A percentile compares a stretch with the other conserved stretches of the same genome.
Evolutionary conservation across 148 eudicot genomes (phyloP).

Genomic region (Nepenthes mirabilis): DNA sequence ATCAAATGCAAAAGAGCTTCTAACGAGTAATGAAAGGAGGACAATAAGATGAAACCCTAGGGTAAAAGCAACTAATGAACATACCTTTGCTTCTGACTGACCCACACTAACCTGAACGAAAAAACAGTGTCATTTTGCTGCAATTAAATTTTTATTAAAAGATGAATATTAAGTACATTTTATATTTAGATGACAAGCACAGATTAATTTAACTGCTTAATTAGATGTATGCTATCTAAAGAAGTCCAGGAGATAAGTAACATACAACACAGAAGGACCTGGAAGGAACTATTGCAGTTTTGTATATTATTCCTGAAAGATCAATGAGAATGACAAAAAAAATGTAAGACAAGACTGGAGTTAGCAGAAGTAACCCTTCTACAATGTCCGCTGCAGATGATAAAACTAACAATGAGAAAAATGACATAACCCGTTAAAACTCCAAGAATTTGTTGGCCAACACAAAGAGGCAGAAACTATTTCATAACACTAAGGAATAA

Average conservation of each 20-base stretch:
- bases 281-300: constrained; percentile 73
- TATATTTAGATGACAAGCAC: not conserved
- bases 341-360: constrained; percentile 6
- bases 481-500: too few species aligned
- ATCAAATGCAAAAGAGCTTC: not conserved
- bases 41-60: not conserved
- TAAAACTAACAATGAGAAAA: too few species aligned
- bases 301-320: constrained; percentile 90
- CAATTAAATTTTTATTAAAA: too few species aligned
- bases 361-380: not conserved
- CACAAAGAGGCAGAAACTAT: too few species aligned
- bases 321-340: constrained; percentile 1
- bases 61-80: constrained; percentile 11
- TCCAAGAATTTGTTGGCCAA: too few species aligned
- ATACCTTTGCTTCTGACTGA: constrained; percentile 92
- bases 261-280: constrained; percentile 85
- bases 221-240: not conserved
- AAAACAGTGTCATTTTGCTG: constrained; percentile 5
- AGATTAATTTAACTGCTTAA: not conserved
- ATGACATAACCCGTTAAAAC: too few species aligned
- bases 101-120: constrained; percentile 79
- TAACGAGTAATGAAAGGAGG: not conserved
- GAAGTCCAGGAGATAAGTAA: constrained; percentile 10
- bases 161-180: not conserved
- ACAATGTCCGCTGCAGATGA: not conserved